phyloP scores from a whole-genome alignment of 1,284 basidiomycete species.

The Tilletia indica region DNA sequence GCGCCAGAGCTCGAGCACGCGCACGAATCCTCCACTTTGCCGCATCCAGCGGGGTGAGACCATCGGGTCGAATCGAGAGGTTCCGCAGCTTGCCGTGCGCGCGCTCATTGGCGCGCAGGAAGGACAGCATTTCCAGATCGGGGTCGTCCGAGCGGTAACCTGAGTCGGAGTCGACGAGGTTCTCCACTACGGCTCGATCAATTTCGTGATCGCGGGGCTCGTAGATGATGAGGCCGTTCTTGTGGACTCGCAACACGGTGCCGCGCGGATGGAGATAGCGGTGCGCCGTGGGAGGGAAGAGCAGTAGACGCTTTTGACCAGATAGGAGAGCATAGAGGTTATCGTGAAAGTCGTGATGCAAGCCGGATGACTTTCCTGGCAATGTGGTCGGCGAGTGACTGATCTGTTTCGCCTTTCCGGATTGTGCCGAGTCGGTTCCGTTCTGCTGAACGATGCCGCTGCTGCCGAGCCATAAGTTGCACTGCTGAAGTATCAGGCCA shows the following conservation, averaged over 20 bases:
- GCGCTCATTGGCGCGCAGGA: background rate
- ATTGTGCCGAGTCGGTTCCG: background rate
- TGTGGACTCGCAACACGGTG: constrained; percentile 35
- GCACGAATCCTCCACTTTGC: constrained; percentile 46
- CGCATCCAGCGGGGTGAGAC: constrained; percentile 46
- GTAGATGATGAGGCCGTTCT: constrained; percentile 52
- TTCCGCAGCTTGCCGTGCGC: background rate
- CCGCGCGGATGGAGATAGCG: constrained; percentile 43
- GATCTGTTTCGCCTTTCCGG: background rate
- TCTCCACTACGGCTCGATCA: background rate
- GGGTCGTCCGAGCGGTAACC: background rate
- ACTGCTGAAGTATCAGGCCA: constrained; percentile 51
- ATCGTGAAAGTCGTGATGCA: constrained; percentile 56
- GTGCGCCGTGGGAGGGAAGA: constrained; percentile 51
- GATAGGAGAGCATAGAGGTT: constrained; percentile 54
- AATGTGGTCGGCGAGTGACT: background rate
- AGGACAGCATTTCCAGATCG: background rate
- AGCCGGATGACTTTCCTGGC: constrained; percentile 39
- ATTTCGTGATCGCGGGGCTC: constrained; percentile 8
- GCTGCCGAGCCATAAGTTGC: constrained; percentile 53
- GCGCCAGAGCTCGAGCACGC: constrained; percentile 30
- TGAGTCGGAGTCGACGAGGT: constrained; percentile 1
- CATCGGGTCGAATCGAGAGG: constrained; percentile 44
- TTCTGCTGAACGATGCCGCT: constrained; percentile 16
- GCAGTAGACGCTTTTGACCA: constrained; percentile 52